Evolutionary conservation across 176 grass and related monocot species (phyloP).

Genomic region (Cocos nucifera): DNA sequence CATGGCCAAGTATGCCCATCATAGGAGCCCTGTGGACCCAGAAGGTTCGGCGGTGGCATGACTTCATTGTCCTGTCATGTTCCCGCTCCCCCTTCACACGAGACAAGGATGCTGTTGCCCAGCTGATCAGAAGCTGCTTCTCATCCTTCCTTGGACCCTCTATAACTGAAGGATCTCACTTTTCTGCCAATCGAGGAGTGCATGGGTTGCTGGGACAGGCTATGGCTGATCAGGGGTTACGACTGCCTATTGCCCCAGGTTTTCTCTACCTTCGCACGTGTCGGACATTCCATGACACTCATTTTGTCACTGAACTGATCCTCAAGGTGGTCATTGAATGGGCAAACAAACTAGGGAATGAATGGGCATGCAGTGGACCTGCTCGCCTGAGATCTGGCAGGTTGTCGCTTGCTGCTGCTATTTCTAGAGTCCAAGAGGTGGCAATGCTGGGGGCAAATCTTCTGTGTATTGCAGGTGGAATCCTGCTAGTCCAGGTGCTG

Average conservation of each 20-base stretch:
- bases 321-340: slow-evolving; percentile 79
- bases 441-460: slow-evolving; percentile 71
- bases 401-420: slow-evolving; percentile 53
- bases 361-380: slow-evolving; percentile 54
- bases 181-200: slow-evolving; percentile 54
- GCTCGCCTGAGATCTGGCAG: slow-evolving; percentile 53
- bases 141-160: slow-evolving; percentile 59
- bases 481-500: slow-evolving; percentile 63
- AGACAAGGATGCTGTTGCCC: slow-evolving; percentile 73
- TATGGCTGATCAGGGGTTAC: slow-evolving; percentile 56
- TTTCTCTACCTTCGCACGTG: slow-evolving; percentile 79
- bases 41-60: slow-evolving; percentile 83
- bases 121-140: slow-evolving; percentile 83
- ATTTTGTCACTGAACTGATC: slow-evolving; percentile 75
- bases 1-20: slow-evolving; percentile 97
- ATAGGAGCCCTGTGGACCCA: slow-evolving; percentile 91
- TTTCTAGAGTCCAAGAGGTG: slow-evolving; percentile 53
- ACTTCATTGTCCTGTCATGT: slow-evolving; percentile 86
- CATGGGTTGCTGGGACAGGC: slow-evolving; percentile 60
- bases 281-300: slow-evolving; percentile 68
- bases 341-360: slow-evolving; percentile 53
- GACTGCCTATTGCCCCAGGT: slow-evolving; percentile 55
- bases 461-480: slow-evolving; percentile 73
- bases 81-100: slow-evolving; percentile 58
- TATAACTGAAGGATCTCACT: slow-evolving; percentile 32